Evolutionary conservation across 306 rosid genomes (phyloP).

Genomic region (Trifolium pratense): DNA sequence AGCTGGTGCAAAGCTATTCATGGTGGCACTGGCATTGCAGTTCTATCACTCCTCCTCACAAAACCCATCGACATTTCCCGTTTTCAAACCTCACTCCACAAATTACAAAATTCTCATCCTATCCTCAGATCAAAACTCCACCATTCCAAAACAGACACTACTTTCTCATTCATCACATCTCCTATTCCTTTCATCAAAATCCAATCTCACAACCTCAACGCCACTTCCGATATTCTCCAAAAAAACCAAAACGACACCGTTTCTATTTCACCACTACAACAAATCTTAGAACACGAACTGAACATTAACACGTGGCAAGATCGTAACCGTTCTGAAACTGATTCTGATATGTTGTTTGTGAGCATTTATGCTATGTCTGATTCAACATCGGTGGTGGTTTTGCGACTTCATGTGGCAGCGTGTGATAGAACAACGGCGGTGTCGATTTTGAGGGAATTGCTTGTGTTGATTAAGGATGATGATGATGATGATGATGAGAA

Average conservation of each 20-base stretch:
- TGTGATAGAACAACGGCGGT: conserved; percentile 67
- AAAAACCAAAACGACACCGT: conserved; percentile 10
- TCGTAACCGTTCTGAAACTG: neutral
- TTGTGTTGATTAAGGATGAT: conserved; percentile 21
- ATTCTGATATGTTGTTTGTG: conserved; percentile 43
- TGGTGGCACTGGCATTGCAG: conserved; percentile 62
- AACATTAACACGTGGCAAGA: conserved; percentile 50
- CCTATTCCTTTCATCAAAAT: conserved; percentile 47
- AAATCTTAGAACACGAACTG: conserved; percentile 56
- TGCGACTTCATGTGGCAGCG: conserved; percentile 58
- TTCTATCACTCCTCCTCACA: conserved; percentile 47
- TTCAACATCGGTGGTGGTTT: conserved; percentile 41
- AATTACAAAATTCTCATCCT: conserved; percentile 56
- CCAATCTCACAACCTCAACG: conserved; percentile 4
- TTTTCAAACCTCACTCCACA: conserved; percentile 50
- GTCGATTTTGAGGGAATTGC: conserved; percentile 54
- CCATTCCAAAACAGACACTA: conserved; percentile 10
- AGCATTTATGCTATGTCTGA: conserved; percentile 45
- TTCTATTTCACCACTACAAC: conserved; percentile 53
- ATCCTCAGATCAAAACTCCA: conserved; percentile 58
- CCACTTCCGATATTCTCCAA: conserved; percentile 35
- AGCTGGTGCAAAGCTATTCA: conserved; percentile 58
- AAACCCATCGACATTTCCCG: conserved; percentile 33
- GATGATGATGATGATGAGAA: neutral
- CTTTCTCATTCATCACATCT: conserved; percentile 47